Evolutionary conservation across 2,329 filamentous ascomycete species (phyloP).

Genomic region (Talaromyces sp.): DNA sequence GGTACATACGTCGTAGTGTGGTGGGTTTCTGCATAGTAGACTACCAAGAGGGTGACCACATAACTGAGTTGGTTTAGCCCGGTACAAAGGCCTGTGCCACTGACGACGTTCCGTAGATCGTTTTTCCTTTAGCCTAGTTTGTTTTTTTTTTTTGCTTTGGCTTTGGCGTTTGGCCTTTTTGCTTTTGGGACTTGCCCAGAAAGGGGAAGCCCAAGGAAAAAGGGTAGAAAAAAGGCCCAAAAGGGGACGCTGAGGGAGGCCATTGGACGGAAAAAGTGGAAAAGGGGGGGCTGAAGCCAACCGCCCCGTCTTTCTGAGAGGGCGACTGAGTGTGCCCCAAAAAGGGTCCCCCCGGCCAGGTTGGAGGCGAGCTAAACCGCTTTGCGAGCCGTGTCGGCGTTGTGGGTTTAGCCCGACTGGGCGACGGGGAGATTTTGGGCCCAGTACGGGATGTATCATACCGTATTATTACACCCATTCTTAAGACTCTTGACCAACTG

Average conservation of each 20-base stretch:
- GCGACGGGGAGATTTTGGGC: constrained; percentile 11
- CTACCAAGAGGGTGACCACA: neutral
- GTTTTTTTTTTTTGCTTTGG: neutral
- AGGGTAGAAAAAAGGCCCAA: constrained; percentile 5
- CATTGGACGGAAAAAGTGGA: constrained; percentile 1
- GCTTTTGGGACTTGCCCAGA: constrained; percentile 22
- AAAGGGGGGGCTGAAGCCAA: neutral
- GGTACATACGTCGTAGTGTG: constrained; percentile 24
- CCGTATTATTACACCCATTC: neutral
- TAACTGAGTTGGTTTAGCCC: neutral
- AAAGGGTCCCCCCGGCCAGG: constrained; percentile 6
- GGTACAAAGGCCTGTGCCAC: constrained; percentile 31
- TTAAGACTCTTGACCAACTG: too few species aligned
- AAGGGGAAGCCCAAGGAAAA: constrained; percentile 12
- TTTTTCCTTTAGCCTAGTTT: constrained; percentile 24
- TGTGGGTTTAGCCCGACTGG: neutral
- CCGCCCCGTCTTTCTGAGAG: neutral
- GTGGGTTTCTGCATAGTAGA: too few species aligned
- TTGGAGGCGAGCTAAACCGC: neutral
- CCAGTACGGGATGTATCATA: neutral
- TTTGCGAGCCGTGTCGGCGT: constrained; percentile 8
- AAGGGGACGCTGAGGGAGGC: neutral
- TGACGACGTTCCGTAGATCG: constrained; percentile 43
- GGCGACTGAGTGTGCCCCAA: neutral
- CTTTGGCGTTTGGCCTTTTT: neutral